Evolutionary conservation across 768 basidiomycete species (phyloP).

Genomic region (Amanita exitialis): DNA sequence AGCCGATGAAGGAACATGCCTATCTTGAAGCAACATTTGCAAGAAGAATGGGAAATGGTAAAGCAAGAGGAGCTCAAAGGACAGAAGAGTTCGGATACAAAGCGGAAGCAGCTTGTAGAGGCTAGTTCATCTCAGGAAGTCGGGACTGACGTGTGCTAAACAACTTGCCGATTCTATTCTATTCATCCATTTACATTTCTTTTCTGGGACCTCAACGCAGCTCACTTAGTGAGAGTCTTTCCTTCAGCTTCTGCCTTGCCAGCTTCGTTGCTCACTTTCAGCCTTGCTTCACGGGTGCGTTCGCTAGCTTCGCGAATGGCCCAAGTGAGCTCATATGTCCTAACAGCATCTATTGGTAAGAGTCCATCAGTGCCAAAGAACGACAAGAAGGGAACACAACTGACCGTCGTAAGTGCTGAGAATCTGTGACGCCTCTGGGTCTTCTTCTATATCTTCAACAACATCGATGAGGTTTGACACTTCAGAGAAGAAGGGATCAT

Average conservation of each 20-base stretch:
- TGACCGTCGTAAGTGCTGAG: conserved; percentile 78
- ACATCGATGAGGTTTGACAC: conserved; percentile 82
- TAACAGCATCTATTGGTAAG: conserved; percentile 56
- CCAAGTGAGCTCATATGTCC: conserved; percentile 90
- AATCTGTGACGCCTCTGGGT: conserved; percentile 71
- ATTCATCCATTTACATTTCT: neutral
- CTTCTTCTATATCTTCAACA: conserved; percentile 84
- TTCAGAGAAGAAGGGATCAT: conserved; percentile 94
- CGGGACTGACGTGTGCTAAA: neutral
- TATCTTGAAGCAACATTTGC: conserved; percentile 61
- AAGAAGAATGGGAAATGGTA: conserved; percentile 58
- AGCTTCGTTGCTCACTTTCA: conserved; percentile 23
- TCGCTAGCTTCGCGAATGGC: conserved; percentile 80
- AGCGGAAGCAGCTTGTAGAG: conserved; percentile 14
- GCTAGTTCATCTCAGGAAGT: conserved; percentile 3
- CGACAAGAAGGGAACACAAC: conserved; percentile 4
- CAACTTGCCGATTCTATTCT: neutral
- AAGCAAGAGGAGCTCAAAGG: conserved; percentile 28
- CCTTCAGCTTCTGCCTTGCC: conserved; percentile 11
- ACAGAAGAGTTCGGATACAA: conserved; percentile 25
- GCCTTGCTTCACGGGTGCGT: conserved; percentile 40
- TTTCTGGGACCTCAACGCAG: neutral
- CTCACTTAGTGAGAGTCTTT: neutral
- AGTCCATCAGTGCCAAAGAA: neutral
- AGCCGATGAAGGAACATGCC: conserved; percentile 64